phyloP scores from a whole-genome alignment of 257 asterid genomes.

The Plantago ovata region DNA sequence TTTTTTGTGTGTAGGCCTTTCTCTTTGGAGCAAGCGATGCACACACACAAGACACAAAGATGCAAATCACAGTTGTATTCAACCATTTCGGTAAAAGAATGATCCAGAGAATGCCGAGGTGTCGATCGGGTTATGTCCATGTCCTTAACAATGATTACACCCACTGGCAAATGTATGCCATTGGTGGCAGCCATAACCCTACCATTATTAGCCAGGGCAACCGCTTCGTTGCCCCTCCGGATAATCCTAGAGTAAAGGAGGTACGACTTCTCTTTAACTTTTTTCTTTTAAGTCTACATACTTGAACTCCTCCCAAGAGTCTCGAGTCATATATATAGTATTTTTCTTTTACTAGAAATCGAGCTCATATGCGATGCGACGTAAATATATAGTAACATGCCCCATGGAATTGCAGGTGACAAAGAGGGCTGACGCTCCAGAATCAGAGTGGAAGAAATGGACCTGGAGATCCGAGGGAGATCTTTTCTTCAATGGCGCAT shows the following conservation, averaged over 20 bases:
- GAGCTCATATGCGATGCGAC: too few species aligned
- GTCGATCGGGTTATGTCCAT: conserved; percentile 75
- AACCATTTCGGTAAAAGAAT: conserved; percentile 61
- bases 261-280: background rate
- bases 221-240: conserved; percentile 59
- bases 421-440: conserved; percentile 45
- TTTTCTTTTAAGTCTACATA: too few species aligned
- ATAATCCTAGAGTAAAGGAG: conserved; percentile 22
- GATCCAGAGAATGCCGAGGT: conserved; percentile 86
- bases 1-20: conserved; percentile 23
- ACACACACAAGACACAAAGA: conserved; percentile 36
- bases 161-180: conserved; percentile 74
- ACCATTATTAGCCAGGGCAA: conserved; percentile 89
- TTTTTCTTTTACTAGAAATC: too few species aligned
- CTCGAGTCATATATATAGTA: too few species aligned
- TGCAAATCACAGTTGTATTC: conserved; percentile 80
- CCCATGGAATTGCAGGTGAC: conserved; percentile 45
- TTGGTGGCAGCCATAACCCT: conserved; percentile 73
- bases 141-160: conserved; percentile 72
- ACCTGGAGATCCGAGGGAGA: conserved; percentile 79
- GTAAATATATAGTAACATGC: too few species aligned
- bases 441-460: conserved; percentile 64
- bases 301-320: too few species aligned
- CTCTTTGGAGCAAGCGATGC: conserved; percentile 70
- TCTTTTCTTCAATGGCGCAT: conserved; percentile 65